phyloP scores from a whole-genome alignment of 257 asterid genomes.

The Lycium barbarum region DNA sequence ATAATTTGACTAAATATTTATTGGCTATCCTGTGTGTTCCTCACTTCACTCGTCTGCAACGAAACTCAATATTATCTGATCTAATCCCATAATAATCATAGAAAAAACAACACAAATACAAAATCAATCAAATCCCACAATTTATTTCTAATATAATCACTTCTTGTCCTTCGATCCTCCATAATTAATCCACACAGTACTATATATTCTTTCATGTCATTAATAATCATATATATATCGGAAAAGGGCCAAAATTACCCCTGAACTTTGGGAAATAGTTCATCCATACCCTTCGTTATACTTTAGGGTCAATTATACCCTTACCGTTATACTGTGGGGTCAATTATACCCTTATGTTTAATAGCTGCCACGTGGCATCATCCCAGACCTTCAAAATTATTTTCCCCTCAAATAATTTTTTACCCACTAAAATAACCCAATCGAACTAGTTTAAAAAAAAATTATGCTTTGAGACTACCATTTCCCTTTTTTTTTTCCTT shows the following conservation, averaged over 20 bases:
- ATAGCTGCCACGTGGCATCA: too few species aligned
- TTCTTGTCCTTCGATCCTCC: background rate
- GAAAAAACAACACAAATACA: background rate
- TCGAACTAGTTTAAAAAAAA: background rate
- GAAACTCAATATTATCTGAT: background rate
- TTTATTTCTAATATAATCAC: background rate
- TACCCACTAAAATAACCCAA: too few species aligned
- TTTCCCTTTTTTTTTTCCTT: background rate
- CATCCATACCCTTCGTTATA: too few species aligned
- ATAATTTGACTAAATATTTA: too few species aligned
- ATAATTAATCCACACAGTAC: background rate
- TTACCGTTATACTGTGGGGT: too few species aligned
- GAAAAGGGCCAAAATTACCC: too few species aligned
- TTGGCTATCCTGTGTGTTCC: background rate
- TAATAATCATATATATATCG: background rate
- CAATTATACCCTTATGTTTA: too few species aligned
- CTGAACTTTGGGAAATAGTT: too few species aligned
- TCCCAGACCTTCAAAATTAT: too few species aligned
- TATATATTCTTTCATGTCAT: background rate
- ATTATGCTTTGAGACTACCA: background rate
- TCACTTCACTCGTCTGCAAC: slow-evolving; percentile 22
- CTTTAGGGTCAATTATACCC: too few species aligned
- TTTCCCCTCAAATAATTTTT: too few species aligned
- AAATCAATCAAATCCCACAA: slow-evolving; percentile 2
- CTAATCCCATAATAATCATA: slow-evolving; percentile 10